Conservation (phyloP, 2,329 filamentous ascomycete genomes). For the Ceratocystis cubensis region DNA sequence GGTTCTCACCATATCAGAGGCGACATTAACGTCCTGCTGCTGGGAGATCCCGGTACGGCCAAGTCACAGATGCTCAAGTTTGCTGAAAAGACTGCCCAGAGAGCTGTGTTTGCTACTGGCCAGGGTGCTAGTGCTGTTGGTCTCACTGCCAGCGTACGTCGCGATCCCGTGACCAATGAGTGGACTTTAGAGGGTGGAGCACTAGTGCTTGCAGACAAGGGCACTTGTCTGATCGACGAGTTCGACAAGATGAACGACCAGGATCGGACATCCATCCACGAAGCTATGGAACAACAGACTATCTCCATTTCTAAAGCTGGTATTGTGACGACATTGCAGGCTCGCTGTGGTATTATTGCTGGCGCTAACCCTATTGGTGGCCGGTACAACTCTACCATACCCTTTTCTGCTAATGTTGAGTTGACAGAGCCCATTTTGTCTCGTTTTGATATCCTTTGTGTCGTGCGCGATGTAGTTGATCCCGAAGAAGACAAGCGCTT, state of each 20-base stretch:
- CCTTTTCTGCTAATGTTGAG: constrained; percentile 92
- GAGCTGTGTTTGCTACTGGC: constrained; percentile 93
- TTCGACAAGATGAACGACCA: constrained; percentile 99
- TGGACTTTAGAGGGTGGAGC: constrained; percentile 97
- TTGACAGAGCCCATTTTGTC: constrained; percentile 94
- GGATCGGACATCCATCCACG: constrained; percentile 94
- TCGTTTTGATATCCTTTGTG: constrained; percentile 93
- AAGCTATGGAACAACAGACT: constrained; percentile 99
- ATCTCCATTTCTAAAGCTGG: constrained; percentile 98
- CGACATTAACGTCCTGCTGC: constrained; percentile 92
- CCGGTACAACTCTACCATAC: constrained; percentile 90
- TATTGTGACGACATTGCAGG: constrained; percentile 93
- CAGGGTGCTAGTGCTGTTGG: constrained; percentile 95
- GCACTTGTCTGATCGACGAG: constrained; percentile 93
- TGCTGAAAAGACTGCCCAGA: constrained; percentile 91
- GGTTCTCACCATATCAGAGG: constrained; percentile 85
- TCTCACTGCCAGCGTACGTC: constrained; percentile 90
- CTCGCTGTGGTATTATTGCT: constrained; percentile 88
- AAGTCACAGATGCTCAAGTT: constrained; percentile 98
- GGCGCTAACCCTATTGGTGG: constrained; percentile 94
- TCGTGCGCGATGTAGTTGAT: constrained; percentile 90
- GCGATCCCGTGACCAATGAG: constrained; percentile 87
- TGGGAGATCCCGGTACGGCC: constrained; percentile 93
- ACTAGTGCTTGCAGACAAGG: constrained; percentile 84
- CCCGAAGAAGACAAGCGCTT: constrained; percentile 84